phyloP scores from a whole-genome alignment of 345 rosid genomes.

The Boechera stricta region DNA sequence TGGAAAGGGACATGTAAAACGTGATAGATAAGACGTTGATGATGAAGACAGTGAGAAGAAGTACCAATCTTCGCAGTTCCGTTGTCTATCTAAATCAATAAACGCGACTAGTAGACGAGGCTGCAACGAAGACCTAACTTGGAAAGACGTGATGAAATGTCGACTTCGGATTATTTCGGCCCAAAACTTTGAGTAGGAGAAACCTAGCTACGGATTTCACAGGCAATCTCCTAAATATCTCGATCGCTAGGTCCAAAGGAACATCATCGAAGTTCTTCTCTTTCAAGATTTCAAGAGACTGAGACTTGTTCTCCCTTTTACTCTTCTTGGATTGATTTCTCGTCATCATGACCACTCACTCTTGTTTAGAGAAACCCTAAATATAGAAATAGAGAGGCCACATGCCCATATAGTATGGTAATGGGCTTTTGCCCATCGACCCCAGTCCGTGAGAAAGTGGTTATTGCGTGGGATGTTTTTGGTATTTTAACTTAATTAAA shows the following conservation, averaged over 20 bases:
- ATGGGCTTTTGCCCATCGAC: too few relatives aligned
- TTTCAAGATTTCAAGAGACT: not conserved
- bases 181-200: slow-evolving; percentile 16
- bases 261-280: not conserved
- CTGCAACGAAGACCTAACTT: not conserved
- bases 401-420: too few relatives aligned
- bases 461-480: not conserved
- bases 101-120: slow-evolving; percentile 5
- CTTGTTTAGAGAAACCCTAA: not conserved
- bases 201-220: slow-evolving; percentile 8
- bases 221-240: slow-evolving; percentile 1
- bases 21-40: slow-evolving; percentile 3
- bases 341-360: not conserved
- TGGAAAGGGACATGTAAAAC: not conserved
- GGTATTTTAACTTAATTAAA: not conserved
- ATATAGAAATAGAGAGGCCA: not conserved
- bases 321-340: not conserved
- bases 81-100: not conserved
- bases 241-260: not conserved
- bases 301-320: not conserved
- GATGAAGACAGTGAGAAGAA: slow-evolving; percentile 5
- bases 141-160: slow-evolving; percentile 2
- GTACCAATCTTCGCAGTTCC: slow-evolving; percentile 1
- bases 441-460: too few relatives aligned
- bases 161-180: not conserved